Conservation (phyloP, 306 rosid species). For the Rosa persica region DNA sequence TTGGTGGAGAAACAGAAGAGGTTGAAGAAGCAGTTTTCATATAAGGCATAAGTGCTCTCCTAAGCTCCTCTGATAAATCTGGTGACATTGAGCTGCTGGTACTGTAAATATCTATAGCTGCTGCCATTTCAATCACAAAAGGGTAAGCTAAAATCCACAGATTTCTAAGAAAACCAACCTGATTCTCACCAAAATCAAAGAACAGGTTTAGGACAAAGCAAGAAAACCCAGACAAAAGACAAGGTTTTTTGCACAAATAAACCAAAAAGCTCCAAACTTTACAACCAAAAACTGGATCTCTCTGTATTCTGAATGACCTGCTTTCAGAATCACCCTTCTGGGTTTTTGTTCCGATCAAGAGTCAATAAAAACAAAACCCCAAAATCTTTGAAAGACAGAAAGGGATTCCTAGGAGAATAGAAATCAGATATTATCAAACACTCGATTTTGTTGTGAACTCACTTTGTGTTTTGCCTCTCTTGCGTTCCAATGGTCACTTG, state of each 20-base stretch:
- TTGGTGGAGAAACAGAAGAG: constrained; percentile 1
- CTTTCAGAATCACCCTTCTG: constrained; percentile 11
- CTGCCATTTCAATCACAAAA: constrained; percentile 42
- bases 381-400: constrained; percentile 31
- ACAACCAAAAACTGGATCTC: constrained; percentile 18
- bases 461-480: constrained; percentile 16
- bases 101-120: constrained; percentile 47
- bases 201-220: constrained; percentile 17
- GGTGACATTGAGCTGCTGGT: constrained; percentile 27
- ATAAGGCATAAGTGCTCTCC: constrained; percentile 76
- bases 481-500: constrained; percentile 1
- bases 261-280: constrained; percentile 1
- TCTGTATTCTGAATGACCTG: too few relatives aligned
- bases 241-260: constrained; percentile 4
- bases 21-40: constrained; percentile 52
- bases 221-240: background rate
- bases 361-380: background rate
- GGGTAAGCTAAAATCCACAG: background rate
- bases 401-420: constrained; percentile 6
- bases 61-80: constrained; percentile 58
- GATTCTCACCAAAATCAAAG: constrained; percentile 36
- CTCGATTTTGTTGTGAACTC: constrained; percentile 13
- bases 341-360: constrained; percentile 10
- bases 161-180: background rate
- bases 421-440: background rate